A percentile compares a stretch with the other conserved stretches of the same genome.
These are phyloP conservation scores for Lojkania enalia DNA, from an alignment of 2,329 filamentous ascomycete genomes.

Conservation along the genomic window DNA sequence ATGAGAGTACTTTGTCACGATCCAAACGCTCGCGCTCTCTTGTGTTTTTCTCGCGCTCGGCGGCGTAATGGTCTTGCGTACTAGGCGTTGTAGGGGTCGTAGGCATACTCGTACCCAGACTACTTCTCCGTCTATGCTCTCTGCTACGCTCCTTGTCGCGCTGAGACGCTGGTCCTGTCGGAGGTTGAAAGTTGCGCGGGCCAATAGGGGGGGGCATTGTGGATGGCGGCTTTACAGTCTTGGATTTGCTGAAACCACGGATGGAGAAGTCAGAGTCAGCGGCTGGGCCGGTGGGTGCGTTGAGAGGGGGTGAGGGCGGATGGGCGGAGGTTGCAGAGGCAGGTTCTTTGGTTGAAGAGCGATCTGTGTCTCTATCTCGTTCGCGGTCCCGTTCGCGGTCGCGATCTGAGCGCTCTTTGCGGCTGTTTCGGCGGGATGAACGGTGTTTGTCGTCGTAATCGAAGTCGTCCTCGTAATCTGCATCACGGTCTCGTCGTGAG, in stretches of 20 bases:
- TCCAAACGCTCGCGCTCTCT: conserved; percentile 35
- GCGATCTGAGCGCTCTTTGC: conserved; percentile 45
- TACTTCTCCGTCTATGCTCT: conserved; percentile 20
- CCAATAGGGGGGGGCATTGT: conserved; percentile 43
- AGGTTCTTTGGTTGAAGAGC: conserved; percentile 24
- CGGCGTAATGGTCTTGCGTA: conserved; percentile 63
- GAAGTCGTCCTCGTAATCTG: conserved; percentile 41
- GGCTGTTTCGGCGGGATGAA: conserved; percentile 39
- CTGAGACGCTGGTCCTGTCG: conserved; percentile 44
- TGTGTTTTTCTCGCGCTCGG: conserved; percentile 63
- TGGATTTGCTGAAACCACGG: conserved; percentile 44
- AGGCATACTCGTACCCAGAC: conserved; percentile 15
- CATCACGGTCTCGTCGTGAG: conserved; percentile 54
- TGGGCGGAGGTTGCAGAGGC: conserved; percentile 10
- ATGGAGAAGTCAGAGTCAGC: conserved; percentile 54
- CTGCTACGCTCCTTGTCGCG: conserved; percentile 28
- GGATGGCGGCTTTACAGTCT: conserved; percentile 19
- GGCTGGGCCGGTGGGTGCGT: conserved; percentile 41
- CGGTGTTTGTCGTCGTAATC: conserved; percentile 48
- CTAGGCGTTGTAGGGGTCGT: conserved; percentile 22
- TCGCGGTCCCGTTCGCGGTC: conserved; percentile 45
- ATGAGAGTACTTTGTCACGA: conserved; percentile 20
- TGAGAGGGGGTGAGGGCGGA: conserved; percentile 35
- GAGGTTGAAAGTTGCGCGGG: conserved; percentile 39
- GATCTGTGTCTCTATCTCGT: conserved; percentile 22